These are phyloP conservation scores for Acorus calamus DNA, from an alignment of 106 monocot species.

Conservation along the genomic window DNA sequence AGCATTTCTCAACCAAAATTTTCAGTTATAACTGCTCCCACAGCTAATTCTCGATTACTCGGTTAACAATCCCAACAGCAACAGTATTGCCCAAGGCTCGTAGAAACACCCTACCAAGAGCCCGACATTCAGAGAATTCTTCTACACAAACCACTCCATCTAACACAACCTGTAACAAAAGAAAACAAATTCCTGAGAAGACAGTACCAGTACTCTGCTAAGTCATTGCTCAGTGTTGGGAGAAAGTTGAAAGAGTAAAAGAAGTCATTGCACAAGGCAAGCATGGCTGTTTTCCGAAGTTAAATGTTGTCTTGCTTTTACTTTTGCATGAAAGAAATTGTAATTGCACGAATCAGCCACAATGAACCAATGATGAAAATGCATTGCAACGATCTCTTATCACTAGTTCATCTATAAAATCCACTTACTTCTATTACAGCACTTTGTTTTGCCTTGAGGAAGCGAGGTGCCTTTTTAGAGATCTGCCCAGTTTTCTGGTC, in stretches of 20 bases:
- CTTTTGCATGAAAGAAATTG: too few species aligned
- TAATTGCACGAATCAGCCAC: too few species aligned
- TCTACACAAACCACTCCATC: constrained; percentile 70
- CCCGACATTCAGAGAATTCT: constrained; percentile 63
- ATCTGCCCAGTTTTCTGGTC: constrained; percentile 59
- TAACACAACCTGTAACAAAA: constrained; percentile 40
- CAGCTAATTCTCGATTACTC: constrained; percentile 13
- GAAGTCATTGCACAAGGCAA: too few species aligned
- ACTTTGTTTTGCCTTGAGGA: constrained; percentile 64
- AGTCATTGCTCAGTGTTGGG: too few species aligned
- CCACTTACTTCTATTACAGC: constrained; percentile 60
- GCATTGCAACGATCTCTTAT: too few species aligned
- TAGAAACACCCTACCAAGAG: constrained; percentile 68
- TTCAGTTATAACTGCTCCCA: too few species aligned
- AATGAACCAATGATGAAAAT: too few species aligned
- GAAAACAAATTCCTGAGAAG: background rate
- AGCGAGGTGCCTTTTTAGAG: constrained; percentile 55
- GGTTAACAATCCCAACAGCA: constrained; percentile 62
- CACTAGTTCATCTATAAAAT: background rate
- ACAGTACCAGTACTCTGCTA: too few species aligned
- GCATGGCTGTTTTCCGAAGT: too few species aligned
- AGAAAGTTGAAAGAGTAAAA: too few species aligned
- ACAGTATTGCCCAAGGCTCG: constrained; percentile 50
- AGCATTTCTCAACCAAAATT: too few species aligned
- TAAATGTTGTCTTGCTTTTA: too few species aligned